Percentiles rank a stretch among this genome's conserved stretches.
phyloP scores from a whole-genome alignment of 2,329 filamentous ascomycete species.

The Dissoconium aciculare region DNA sequence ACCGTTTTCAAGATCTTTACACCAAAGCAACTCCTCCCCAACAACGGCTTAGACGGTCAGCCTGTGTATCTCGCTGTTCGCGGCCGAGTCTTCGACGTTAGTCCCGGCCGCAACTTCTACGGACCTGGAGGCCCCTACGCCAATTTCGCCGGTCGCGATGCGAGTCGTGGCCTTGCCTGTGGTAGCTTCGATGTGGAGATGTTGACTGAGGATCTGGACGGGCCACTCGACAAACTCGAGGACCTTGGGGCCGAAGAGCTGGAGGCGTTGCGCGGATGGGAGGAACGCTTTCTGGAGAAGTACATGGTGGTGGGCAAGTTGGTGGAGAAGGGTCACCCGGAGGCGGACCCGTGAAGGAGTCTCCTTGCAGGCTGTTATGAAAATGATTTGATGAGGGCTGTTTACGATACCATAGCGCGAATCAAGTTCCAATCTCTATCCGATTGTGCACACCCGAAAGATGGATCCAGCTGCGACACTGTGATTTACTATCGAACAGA shows the following conservation, averaged over 20 bases:
- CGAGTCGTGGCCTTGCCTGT: conserved; percentile 70
- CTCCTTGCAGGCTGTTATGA: conserved; percentile 9
- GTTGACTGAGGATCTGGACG: conserved; percentile 81
- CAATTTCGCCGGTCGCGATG: conserved; percentile 91
- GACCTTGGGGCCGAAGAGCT: conserved; percentile 60
- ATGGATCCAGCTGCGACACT: background rate
- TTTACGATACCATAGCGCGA: conserved; percentile 1
- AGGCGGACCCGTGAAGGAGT: conserved; percentile 28
- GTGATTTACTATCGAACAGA: background rate
- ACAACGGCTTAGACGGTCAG: conserved; percentile 57
- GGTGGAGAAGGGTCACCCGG: conserved; percentile 48
- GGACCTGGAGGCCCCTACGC: conserved; percentile 87
- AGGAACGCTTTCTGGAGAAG: conserved; percentile 84
- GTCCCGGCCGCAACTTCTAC: conserved; percentile 79
- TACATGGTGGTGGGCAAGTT: conserved; percentile 87
- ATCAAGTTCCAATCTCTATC: conserved; percentile 1
- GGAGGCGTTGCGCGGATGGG: conserved; percentile 79
- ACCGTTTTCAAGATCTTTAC: conserved; percentile 80
- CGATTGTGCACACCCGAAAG: background rate
- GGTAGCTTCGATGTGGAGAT: conserved; percentile 92
- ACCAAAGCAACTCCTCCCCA: conserved; percentile 66
- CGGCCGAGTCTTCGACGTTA: conserved; percentile 82
- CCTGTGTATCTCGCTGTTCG: conserved; percentile 87
- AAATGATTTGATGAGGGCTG: conserved; percentile 10
- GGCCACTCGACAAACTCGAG: conserved; percentile 60